Base-by-base conservation (phyloP, 2,329 filamentous ascomycete genomes). In the Didymella segeticola region DNA sequence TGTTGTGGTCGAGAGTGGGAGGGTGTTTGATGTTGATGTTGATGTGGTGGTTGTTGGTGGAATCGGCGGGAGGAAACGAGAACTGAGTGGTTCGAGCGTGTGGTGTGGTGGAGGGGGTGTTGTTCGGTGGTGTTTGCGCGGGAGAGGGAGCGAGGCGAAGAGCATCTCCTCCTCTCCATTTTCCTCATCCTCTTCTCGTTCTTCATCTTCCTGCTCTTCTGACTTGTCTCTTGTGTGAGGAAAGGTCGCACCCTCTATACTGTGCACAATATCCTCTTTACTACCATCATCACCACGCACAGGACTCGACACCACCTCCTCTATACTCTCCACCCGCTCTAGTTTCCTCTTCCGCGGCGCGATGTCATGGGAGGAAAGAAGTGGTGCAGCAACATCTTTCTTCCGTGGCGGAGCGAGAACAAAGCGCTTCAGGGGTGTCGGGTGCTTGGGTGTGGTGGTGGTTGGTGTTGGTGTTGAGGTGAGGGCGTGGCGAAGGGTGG, bases 351-450 rank as follows among this genome's bases (percentile, higher is more conserved):
- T n/a, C n/a, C n/a, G n/a, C n/a, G n/a, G n/a, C n/a, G n/a, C n/a
- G n/a, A n/a, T n/a, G n/a, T n/a, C n/a, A n/a, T n/a, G n/a, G n/a
- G n/a, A n/a, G n/a, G n/a, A n/a, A n/a, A n/a, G n/a, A n/a, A n/a
- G n/a, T n/a, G n/a, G n/a, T n/a, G n/a, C n/a, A n/a, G n/a, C n/a
- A n/a, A n/a, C n/a, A n/a, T n/a, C n/a, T n/a, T n/a, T n/a, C n/a
- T n/a, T n/a, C n/a, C n/a, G n/a, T n/a, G 30, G 33, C 25, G 61
- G 57, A 4, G 63, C 47, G 19, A 71, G 23, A 0, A 73, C 64
- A 46, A 75, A 75, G 10, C 71, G 67, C 30, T 67, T 74, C 14
- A 70, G 70, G 7, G 69, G 69, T 4, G 66, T 68, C 7, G 66
- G 37, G 23, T 56, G 66, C 39, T 51, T 63, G 5, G 20, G 7